Conservation (phyloP, 345 rosid genomes). For the Abelmoschus esculentus region DNA sequence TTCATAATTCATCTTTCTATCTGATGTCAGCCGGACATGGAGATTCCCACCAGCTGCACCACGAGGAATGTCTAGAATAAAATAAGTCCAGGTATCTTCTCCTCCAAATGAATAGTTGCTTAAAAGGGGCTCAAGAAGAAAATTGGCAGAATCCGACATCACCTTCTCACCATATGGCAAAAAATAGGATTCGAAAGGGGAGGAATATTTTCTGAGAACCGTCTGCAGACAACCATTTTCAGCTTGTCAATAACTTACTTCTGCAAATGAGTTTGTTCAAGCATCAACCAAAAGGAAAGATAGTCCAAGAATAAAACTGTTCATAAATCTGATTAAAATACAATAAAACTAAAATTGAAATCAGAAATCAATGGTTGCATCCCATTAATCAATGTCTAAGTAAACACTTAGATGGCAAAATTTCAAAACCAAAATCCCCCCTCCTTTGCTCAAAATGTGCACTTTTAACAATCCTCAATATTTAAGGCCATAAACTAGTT, state of each 20-base stretch:
- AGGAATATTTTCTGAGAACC: conserved; percentile 50
- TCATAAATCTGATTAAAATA: conserved; percentile 1
- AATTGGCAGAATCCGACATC: conserved; percentile 45
- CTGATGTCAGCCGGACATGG: conserved; percentile 55
- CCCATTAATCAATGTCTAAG: neutral
- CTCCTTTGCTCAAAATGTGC: neutral
- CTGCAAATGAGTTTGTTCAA: conserved; percentile 17
- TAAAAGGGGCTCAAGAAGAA: conserved; percentile 59
- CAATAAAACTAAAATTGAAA: neutral
- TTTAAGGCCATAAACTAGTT: neutral
- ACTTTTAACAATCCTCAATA: neutral
- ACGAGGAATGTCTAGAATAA: conserved; percentile 53
- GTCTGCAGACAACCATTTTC: conserved; percentile 59
- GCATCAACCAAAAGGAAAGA: conserved; percentile 20
- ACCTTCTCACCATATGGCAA: conserved; percentile 50
- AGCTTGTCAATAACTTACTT: conserved; percentile 20
- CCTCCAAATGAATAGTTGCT: conserved; percentile 50
- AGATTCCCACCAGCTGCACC: conserved; percentile 94
- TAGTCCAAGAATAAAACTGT: neutral
- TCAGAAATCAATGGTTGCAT: conserved; percentile 1
- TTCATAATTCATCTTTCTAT: conserved; percentile 45
- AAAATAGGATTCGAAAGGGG: conserved; percentile 71
- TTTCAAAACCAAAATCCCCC: neutral
- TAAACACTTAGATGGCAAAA: neutral
- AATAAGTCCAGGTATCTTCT: conserved; percentile 67